Evolutionary conservation across 768 basidiomycete genomes (phyloP), one percentile per base, ranked within the genome.

Genomic region (Kwoniella dendrophila): DNA sequence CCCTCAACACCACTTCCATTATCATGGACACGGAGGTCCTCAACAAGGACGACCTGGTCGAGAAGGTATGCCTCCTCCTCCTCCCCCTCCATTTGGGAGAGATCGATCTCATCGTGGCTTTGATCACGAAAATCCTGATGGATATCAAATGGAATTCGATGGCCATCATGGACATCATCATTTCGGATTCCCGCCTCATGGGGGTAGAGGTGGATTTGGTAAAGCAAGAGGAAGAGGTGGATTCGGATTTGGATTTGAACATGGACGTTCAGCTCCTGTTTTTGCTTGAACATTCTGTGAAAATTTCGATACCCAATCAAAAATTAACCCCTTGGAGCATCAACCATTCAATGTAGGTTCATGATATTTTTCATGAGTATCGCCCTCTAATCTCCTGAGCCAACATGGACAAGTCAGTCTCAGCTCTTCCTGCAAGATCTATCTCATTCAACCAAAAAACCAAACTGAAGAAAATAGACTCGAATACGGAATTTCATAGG

Each of bases 251-350:
- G 49, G 49, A 20, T 29, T 27, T 30, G 47, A 27, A 26, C 34
- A 26, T 51, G 49, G 49, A 10, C 29, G 34, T 51, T 22, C 49
- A 33, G 14, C 11, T 10, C 29, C 29, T 30, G 34, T 22, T 22
- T 14, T 33, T 26, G 49, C 49, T n/a, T 51, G 22, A 51, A n/a
- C 27, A 8, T 5, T 20, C n/a, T 20, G 6, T 43, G 41, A 43
- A 43, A 43, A 43, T 43, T 45, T 45, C 43, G 38, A 40, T 10
- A 40, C n/a, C n/a, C n/a, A n/a, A n/a, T n/a, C n/a, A n/a, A n/a
- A n/a, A n/a, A n/a, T n/a, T n/a, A n/a, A n/a, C n/a, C n/a, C n/a
- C n/a, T n/a, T n/a, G n/a, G n/a, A n/a, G n/a, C n/a, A n/a, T n/a
- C n/a, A n/a, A n/a, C n/a, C n/a, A n/a, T n/a, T n/a, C n/a, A n/a